phyloP scores from a whole-genome alignment of 768 basidiomycete species.

The Udeniomyces megalosporus region DNA sequence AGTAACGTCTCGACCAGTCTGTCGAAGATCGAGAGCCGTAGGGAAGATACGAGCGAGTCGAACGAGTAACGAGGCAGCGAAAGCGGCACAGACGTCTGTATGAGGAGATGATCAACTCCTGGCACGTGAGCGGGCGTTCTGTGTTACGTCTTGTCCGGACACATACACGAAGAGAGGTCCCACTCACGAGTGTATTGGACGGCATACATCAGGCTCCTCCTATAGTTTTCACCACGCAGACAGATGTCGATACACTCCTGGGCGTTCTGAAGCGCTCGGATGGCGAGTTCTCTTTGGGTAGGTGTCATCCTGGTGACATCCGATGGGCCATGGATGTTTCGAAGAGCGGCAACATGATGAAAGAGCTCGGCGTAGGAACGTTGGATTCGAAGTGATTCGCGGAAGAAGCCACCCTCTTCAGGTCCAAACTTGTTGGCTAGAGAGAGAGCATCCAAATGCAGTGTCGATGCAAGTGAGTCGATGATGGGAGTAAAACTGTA shows the following conservation, averaged over 20 bases:
- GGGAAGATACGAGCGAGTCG: conserved; percentile 78
- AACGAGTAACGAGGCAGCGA: conserved; percentile 76
- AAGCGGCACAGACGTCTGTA: conserved; percentile 83
- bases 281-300: conserved; percentile 59
- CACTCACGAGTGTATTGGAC: conserved; percentile 30
- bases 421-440: conserved; percentile 40
- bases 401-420: conserved; percentile 55
- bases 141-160: background rate
- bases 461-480: too few species aligned
- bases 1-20: conserved; percentile 63
- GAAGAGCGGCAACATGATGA: conserved; percentile 25
- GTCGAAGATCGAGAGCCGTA: conserved; percentile 57
- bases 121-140: background rate
- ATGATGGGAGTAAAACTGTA: background rate
- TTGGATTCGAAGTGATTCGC: conserved; percentile 60
- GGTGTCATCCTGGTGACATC: conserved; percentile 71
- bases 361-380: conserved; percentile 24
- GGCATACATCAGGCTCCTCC: conserved; percentile 79
- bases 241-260: conserved; percentile 68
- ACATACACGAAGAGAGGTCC: background rate
- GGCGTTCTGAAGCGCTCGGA: conserved; percentile 69
- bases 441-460: conserved; percentile 57
- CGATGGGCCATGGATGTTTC: conserved; percentile 56
- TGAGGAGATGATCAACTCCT: conserved; percentile 30
- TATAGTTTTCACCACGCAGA: conserved; percentile 51